Evolutionary conservation across 192 early-diverging fungal genomes (phyloP).

Genomic region (Entophlyctis helioformis): DNA sequence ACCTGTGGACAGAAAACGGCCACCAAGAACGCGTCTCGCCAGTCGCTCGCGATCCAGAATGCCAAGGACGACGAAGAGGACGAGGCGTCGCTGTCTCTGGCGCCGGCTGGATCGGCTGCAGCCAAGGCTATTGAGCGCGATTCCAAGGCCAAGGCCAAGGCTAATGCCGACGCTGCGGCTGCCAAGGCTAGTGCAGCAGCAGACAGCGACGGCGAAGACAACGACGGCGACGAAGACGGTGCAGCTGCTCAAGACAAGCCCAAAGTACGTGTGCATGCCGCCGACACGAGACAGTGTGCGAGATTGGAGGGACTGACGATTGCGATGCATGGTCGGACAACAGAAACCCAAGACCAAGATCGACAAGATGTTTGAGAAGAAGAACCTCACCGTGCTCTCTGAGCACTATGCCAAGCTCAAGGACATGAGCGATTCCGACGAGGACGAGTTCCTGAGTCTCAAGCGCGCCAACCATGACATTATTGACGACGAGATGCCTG

Average conservation of each 20-base stretch:
- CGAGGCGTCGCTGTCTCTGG: no score
- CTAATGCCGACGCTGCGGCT: constrained; percentile 16
- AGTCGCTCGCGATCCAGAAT: constrained; percentile 3
- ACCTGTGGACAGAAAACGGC: constrained; percentile 29
- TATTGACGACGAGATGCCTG: no score
- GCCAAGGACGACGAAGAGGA: no score
- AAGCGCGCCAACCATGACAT: constrained; percentile 75
- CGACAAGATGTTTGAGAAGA: constrained; percentile 86
- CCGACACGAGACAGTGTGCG: constrained; percentile 2
- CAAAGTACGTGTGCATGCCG: constrained; percentile 9
- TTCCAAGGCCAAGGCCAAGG: no score
- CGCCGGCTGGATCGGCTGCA: no score
- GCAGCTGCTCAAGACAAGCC: no score
- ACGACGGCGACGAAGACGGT: constrained; percentile 11
- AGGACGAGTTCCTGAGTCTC: constrained; percentile 74
- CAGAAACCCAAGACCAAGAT: constrained; percentile 62
- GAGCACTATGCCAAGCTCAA: constrained; percentile 83
- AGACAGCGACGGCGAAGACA: constrained; percentile 10
- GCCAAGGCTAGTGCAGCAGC: constrained; percentile 17
- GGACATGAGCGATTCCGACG: constrained; percentile 42
- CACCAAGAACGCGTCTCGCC: constrained; percentile 60
- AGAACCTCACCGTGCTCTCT: constrained; percentile 82
- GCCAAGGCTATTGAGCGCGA: no score
- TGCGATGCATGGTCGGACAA: constrained; percentile 7
- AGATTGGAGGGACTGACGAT: constrained; percentile 4